Evolutionary conservation across 257 asterid species (phyloP).

Genomic region (Solanum rostratum): DNA sequence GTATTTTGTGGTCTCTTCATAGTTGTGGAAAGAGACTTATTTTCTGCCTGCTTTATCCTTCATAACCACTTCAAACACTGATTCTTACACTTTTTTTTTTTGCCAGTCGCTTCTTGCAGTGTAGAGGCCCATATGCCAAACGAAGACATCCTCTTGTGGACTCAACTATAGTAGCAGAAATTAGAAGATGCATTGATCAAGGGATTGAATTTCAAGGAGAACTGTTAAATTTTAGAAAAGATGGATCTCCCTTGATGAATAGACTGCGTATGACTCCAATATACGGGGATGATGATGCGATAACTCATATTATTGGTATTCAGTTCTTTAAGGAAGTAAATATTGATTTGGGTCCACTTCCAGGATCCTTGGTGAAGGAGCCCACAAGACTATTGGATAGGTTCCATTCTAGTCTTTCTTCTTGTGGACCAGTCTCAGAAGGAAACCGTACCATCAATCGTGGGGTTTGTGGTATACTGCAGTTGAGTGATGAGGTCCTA

Average conservation of each 20-base stretch:
- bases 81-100: background rate
- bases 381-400: conserved; percentile 33
- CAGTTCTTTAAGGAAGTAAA: conserved; percentile 59
- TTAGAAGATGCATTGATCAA: conserved; percentile 35
- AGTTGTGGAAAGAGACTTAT: background rate
- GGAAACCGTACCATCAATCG: conserved; percentile 37
- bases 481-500: conserved; percentile 71
- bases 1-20: background rate
- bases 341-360: conserved; percentile 78
- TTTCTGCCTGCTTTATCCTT: background rate
- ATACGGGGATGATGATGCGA: conserved; percentile 32
- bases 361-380: conserved; percentile 58
- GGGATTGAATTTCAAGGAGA: conserved; percentile 48
- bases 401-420: conserved; percentile 39
- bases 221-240: conserved; percentile 41
- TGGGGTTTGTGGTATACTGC: conserved; percentile 63
- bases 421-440: conserved; percentile 19
- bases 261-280: conserved; percentile 41
- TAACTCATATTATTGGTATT: conserved; percentile 60
- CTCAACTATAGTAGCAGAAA: conserved; percentile 29
- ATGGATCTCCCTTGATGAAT: conserved; percentile 45
- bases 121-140: conserved; percentile 45
- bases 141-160: conserved; percentile 46
- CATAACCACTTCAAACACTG: background rate
- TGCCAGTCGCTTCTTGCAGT: conserved; percentile 45